Base-by-base conservation (phyloP, 352 stramenopile species). In the Globisporangium splendens region DNA sequence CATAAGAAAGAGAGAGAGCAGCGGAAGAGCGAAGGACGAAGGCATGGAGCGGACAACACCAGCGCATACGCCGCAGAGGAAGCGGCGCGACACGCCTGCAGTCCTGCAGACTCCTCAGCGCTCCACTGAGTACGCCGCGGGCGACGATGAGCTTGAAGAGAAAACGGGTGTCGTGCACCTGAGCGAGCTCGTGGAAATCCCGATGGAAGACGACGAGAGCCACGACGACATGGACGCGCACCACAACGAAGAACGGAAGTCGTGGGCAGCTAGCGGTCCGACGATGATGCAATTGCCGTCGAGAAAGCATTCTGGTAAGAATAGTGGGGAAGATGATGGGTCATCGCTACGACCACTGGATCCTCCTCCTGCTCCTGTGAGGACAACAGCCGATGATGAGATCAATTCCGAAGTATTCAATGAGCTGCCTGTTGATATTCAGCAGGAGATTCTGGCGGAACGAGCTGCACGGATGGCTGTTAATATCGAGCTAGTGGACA, bases 231-330 rank as follows among this genome's bases (percentile, higher is more conserved):
- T 31, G 31, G 6, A 18, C 17, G 11, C 8, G 5, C 17, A 31
- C 42, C 17, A 17, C 12, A 17, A 10, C 39, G 3, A 14, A 8
- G 13, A 17, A 18, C 49, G 28, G 7, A 49, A 46, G 28, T 60
- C 59, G 17, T 66, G 52, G 52, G 52, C 38, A 5, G 44, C n/a
- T 17, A 21, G 22, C 0, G 15, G 24, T 8, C 52, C 59, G 24
- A 66, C 59, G 52, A 38, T 66, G 12, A 52, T 66, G 46, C 59
- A 61, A 22, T 28, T 66, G n/a, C 59, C 52, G 28, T 46, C 43
- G 14, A 47, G 39, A 28, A 50, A 33, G 49, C 24, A 20, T 8
- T 44, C 28, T 3, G 20, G 39, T 20, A 4, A 21, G 22, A 49
- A 21, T 42, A 6, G 5, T 28, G 50, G 35, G 18, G 33, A 31